phyloP scores from a whole-genome alignment of 352 stramenopile species.

The Phytophthora niederhauseri region DNA sequence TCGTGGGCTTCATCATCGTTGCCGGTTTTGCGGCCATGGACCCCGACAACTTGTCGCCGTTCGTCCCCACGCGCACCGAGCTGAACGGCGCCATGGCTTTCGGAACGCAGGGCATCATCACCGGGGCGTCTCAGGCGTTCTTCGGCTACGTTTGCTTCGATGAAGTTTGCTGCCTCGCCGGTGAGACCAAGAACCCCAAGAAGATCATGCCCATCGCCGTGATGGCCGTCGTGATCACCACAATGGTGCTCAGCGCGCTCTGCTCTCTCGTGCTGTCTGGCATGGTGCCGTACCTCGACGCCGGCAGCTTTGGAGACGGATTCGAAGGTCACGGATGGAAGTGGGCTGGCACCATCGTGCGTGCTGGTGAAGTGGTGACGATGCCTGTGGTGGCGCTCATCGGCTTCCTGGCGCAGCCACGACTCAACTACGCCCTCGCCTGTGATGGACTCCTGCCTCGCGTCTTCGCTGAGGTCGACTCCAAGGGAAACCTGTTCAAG shows the following conservation, averaged over 20 bases:
- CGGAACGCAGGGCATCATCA: conserved; percentile 74
- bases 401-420: conserved; percentile 93
- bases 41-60: conserved; percentile 81
- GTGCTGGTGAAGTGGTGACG: conserved; percentile 71
- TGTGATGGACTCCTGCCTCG: conserved; percentile 93
- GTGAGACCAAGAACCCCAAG: conserved; percentile 77
- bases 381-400: conserved; percentile 96
- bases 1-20: conserved; percentile 92
- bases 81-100: conserved; percentile 36
- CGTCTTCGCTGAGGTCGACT: conserved; percentile 87
- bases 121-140: conserved; percentile 87
- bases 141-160: conserved; percentile 96
- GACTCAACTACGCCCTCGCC: conserved; percentile 93
- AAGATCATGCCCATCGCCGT: conserved; percentile 83
- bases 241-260: conserved; percentile 65
- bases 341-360: conserved; percentile 59
- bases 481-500: conserved; percentile 78
- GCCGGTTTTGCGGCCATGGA: conserved; percentile 82
- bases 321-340: conserved; percentile 53
- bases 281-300: conserved; percentile 63
- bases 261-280: conserved; percentile 88
- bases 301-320: conserved; percentile 51
- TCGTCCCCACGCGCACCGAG: conserved; percentile 54
- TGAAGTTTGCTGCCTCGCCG: conserved; percentile 91
- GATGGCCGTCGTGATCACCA: conserved; percentile 75